A percentile compares a stretch with the other conserved stretches of the same genome.
Evolutionary conservation across 345 rosid genomes (phyloP).

Genomic region (Linum tenue): DNA sequence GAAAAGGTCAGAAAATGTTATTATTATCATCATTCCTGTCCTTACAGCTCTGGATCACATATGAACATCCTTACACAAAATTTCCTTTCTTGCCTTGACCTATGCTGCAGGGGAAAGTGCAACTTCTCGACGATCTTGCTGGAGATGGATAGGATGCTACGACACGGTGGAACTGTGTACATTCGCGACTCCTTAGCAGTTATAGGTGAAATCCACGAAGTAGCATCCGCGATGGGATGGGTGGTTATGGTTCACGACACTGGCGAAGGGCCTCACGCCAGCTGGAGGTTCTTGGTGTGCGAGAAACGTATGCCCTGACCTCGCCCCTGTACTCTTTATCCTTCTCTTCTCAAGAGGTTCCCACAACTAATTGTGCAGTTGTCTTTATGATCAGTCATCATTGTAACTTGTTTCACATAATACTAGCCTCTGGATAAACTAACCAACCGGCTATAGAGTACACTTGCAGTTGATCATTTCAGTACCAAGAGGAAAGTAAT

Average conservation of each 20-base stretch:
- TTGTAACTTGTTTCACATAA: neutral
- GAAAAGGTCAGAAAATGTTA: slow-evolving; percentile 31
- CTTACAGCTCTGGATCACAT: neutral
- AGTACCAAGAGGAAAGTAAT: too few relatives aligned
- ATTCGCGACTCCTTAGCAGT: slow-evolving; percentile 41
- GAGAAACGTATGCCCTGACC: slow-evolving; percentile 34
- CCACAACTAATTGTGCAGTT: neutral
- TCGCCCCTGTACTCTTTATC: neutral
- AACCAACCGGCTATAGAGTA: neutral
- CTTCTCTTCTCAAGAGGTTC: neutral
- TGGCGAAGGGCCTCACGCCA: slow-evolving; percentile 54
- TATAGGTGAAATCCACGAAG: slow-evolving; percentile 37
- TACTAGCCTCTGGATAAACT: neutral
- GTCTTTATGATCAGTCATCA: neutral
- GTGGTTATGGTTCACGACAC: slow-evolving; percentile 34
- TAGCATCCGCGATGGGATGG: slow-evolving; percentile 49
- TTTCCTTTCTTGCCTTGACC: neutral
- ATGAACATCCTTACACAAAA: neutral
- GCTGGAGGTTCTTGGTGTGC: slow-evolving; percentile 49
- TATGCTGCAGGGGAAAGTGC: slow-evolving; percentile 29
- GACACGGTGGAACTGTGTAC: slow-evolving; percentile 48
- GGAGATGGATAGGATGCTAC: slow-evolving; percentile 56
- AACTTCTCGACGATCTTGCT: slow-evolving; percentile 44
- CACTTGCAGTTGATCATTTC: too few relatives aligned
- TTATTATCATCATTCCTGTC: neutral